Percentiles rank a stretch among this genome's conserved stretches.
These are phyloP conservation scores for Trichosporon sp. DNA, from an alignment of 1,284 basidiomycete species.

Conservation along the genomic window DNA sequence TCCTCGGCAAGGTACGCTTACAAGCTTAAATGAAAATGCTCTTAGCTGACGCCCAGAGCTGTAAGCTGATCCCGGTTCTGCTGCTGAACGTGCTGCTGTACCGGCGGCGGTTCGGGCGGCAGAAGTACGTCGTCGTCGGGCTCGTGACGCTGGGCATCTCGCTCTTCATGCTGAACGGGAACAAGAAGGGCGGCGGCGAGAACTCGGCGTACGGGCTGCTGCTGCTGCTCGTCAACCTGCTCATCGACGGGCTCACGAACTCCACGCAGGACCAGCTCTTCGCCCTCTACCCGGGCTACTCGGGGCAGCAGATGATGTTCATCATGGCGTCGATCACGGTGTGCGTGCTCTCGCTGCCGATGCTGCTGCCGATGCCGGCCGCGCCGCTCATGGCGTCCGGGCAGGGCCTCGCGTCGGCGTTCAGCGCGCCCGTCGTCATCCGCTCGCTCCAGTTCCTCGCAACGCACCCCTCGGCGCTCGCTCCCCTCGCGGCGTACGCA, in stretches of 20 bases:
- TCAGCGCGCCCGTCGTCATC: conserved; percentile 62
- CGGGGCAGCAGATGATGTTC: conserved; percentile 99
- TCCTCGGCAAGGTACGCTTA: conserved; percentile 70
- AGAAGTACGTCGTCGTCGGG: conserved; percentile 90
- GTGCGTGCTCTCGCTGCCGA: conserved; percentile 59
- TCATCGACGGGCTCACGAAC: conserved; percentile 90
- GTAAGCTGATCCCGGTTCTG: conserved; percentile 69
- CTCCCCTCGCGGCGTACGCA: conserved; percentile 78
- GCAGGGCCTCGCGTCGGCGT: conserved; percentile 9
- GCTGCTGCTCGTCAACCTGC: conserved; percentile 53
- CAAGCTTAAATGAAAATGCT: too few species aligned
- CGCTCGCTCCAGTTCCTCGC: conserved; percentile 70
- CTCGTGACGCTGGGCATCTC: conserved; percentile 92
- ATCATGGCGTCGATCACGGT: conserved; percentile 73
- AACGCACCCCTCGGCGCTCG: conserved; percentile 70
- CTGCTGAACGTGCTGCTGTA: conserved; percentile 60
- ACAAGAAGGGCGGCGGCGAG: conserved; percentile 42
- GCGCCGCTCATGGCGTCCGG: conserved; percentile 31
- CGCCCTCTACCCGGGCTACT: conserved; percentile 43
- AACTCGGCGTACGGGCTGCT: conserved; percentile 43
- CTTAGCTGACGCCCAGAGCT: conserved; percentile 56
- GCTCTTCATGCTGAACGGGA: conserved; percentile 80
- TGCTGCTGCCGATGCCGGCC: conserved; percentile 51
- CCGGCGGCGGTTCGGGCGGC: conserved; percentile 78
- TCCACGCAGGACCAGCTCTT: conserved; percentile 99